Evolutionary conservation across 2,329 filamentous ascomycete species (phyloP), one percentile per base, ranked within the genome.

Genomic region (Calonectria henricotiae): DNA sequence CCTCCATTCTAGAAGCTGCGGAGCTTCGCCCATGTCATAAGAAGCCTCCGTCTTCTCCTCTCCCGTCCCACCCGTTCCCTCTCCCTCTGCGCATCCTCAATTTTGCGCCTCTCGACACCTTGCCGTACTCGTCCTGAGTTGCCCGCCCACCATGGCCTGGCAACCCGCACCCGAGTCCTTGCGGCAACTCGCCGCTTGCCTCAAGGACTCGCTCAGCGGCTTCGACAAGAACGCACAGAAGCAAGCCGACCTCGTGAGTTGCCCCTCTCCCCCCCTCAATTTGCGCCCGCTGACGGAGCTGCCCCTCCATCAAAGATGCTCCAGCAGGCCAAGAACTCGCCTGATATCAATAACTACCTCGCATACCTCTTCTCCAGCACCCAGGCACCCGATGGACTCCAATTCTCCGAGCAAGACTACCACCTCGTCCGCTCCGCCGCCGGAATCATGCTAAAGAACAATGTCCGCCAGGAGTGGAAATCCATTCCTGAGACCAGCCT

Each of bases 271-370:
- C 32, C 4, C 60, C 69, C 27, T 58, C 67, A 72, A 51, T 63
- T 64, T 62, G 55, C 62, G 55, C 54, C 61, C 62, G 62, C 76
- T 79, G 72, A 80, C 75, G 69, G 63, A 54, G 62, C 54, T 68
- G 49, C 61, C 64, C 63, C 60, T 71, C 63, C 78, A 55, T 55
- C 51, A 35, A 43, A 98, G 96, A 97, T 98, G 94, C 93, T 99
- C 77, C 88, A 90, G 75, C 93, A 97, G 85, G 96, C 96, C 71
- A 97, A 94, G 81, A 85, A 88, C 63, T 96, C 94, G 12, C 95
- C 95, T 60, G 96, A 98, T 82, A 94, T 98, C 86, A 96, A 97
- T 86, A 98, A 98, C 85, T 99, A 99, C 83, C 91, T 99, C 51
- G 93, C 94, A 76, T 98, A 93, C 83, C 89, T 99, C 72, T 94